Evolutionary conservation across 768 basidiomycete species (phyloP), one percentile per base, ranked within the genome.

Genomic region (Pleurotus salmoneostramineus): DNA sequence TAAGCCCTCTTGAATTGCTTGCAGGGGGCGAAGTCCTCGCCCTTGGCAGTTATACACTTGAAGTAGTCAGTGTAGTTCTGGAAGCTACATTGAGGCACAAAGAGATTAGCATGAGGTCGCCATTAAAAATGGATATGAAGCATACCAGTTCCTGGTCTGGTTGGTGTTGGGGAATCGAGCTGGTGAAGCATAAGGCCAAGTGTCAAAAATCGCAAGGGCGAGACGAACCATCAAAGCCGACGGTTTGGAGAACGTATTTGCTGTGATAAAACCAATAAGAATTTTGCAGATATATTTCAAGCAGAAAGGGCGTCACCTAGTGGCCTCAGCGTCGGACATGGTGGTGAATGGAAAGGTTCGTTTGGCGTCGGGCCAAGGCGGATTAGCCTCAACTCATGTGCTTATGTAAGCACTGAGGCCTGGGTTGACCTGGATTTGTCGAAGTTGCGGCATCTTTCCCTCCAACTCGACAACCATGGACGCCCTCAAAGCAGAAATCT

Each of bases 41-140:
- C 97, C 78, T 97, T 98, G 65, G 95, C 95, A 65, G 90, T 74
- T 65, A 98, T 76, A 74, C 97, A 99, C 74, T 96, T 96, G 87
- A 95, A 94, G 82, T 97, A 98, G 76, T 99, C 97, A 60, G 91
- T 89, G 73, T 95, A 98, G 79, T 96, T 95, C 77, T 96, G 93
- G 84, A 85, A 91, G 76, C 90, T 92, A 64, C 44, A 32, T n/a
- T 43, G 44, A 21, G 6, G 47, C 42, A 59, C 42, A 59, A 42
- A 48, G 34, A 32, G 34, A 27, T 17, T 8, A 27, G 40, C 10
- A 37, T 6, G 15, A 14, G 15, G 21, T 14, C 17, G 11, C 51
- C 35, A 15, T 14, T 27, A 3, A 5, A 4, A n/a, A 15, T 44
- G 36, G 33, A 27, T 27, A 27, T 27, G 33, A 40, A 32, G 27